Base-by-base conservation (phyloP, 805 yeast genomes). In the Yamadazyma insecticola region DNA sequence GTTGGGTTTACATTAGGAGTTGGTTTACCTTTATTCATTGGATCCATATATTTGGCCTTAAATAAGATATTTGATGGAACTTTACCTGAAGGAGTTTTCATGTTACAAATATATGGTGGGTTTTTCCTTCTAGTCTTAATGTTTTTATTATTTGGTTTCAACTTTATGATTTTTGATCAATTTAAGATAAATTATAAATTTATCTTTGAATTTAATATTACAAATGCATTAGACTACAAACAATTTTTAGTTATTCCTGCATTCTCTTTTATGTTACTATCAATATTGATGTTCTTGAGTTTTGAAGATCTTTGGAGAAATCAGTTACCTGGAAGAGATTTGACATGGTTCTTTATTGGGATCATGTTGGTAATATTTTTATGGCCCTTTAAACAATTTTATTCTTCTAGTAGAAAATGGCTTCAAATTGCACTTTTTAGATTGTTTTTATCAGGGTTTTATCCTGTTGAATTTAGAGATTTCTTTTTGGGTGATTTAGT, bases 381-480 rank as follows among this genome's bases (percentile, higher is more conserved):
- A 13, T 63, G 79, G 55, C 96, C 96, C 0, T 63, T 78, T 7
- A 65, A 70, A 29, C 62, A 72, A 2, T 55, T 78, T 24, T 78
- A 65, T 45, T 67, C 72, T 22, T 57, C 73, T n/a, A 70, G 95
- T 7, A 70, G 97, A 43, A 68, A 68, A 36, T 92, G 97, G 97
- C 47, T 90, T 2, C 63, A 81, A 13, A 58, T 78, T 10, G 78
- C 94, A 0, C 34, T 79, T 1, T 74, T 89, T 69, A 68, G 98
- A 48, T 60, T 92, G 29, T 19, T 81, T 0, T 64, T 84, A 7
- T 82, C 95, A 1, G 97, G 97, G 0, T 65, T 88, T 24, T 92
- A 81, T 48, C 96, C 97, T 0, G 97, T 92, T 32, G 97, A 90
- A 58, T 92, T 92, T 51, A 71, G 89, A 35, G 98, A 92, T 57